phyloP scores from a whole-genome alignment of 768 basidiomycete genomes.

The Hortiboletus flavorubellus region DNA sequence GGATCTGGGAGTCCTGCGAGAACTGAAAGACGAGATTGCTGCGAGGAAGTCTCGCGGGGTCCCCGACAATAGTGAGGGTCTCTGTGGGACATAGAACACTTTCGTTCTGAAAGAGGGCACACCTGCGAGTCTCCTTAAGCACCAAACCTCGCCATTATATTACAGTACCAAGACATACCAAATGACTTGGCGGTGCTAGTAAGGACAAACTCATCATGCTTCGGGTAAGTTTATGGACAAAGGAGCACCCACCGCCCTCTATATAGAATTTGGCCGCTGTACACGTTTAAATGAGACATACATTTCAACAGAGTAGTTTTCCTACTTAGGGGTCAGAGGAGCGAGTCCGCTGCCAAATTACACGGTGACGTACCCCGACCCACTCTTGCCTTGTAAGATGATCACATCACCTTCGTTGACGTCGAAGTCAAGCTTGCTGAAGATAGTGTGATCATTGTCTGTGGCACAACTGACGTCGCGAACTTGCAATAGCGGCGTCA shows the following conservation, averaged over 20 bases:
- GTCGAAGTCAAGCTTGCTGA: slow-evolving; percentile 57
- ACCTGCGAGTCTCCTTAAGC: slow-evolving; percentile 40
- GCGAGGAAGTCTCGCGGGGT: slow-evolving; percentile 72
- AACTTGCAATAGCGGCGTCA: slow-evolving; percentile 46
- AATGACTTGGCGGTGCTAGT: slow-evolving; percentile 51
- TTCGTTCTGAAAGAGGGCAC: slow-evolving; percentile 75
- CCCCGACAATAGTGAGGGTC: slow-evolving; percentile 81
- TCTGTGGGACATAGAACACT: slow-evolving; percentile 84
- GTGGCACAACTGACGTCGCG: slow-evolving; percentile 47
- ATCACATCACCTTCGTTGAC: slow-evolving; percentile 74
- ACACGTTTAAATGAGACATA: slow-evolving; percentile 73
- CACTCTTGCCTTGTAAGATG: slow-evolving; percentile 76
- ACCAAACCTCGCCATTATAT: neutral
- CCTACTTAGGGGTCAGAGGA: slow-evolving; percentile 22
- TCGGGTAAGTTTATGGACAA: neutral
- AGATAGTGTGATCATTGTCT: slow-evolving; percentile 48
- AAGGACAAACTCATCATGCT: neutral
- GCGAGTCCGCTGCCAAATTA: neutral
- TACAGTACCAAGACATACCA: slow-evolving; percentile 34
- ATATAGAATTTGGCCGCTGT: slow-evolving; percentile 61
- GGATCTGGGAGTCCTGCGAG: slow-evolving; percentile 34
- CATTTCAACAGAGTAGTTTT: slow-evolving; percentile 84
- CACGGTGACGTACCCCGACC: slow-evolving; percentile 52
- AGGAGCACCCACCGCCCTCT: slow-evolving; percentile 54
- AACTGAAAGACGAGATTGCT: slow-evolving; percentile 50